Evolutionary conservation across 2,329 filamentous ascomycete genomes (phyloP), one percentile per base, ranked within the genome.

Genomic region (Aspergillus quadrilineatus): DNA sequence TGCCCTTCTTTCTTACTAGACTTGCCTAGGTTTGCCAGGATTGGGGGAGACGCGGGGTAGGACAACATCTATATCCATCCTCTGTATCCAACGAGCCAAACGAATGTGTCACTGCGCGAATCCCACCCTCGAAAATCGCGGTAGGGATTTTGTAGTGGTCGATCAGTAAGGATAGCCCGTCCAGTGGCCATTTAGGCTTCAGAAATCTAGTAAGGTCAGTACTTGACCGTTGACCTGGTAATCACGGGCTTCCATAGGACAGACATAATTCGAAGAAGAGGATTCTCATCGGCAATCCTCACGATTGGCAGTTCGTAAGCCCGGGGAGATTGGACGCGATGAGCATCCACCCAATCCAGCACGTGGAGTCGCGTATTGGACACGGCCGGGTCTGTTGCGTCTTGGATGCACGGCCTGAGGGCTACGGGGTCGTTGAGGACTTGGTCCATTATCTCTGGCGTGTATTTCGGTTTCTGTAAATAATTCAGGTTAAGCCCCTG

Each of bases 41-140:
- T 28, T 28, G 5, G 26, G 26, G 5, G 26, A 28, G 26, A 6
- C 26, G 26, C 26, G 26, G 7, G 22, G 9, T 12, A 7, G 29
- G 22, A 22, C 6, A 12, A 50, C 48, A 50, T 42, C 48, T 28
- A 43, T 50, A 43, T 43, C 48, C 48, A 26, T 50, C 48, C 14
- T 22, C 22, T 8, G 22, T 17, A 32, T 50, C 48, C 15, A 42
- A 14, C 2, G 48, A 30, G 4, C 48, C 48, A 50, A 50, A 50
- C 12, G 48, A 50, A 22, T 50, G 48, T 6, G 48, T 50, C 15
- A 43, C 48, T 2, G 36, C 36, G 17, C 48, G 34, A 14, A 22
- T 32, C 12, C 22, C 34, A 6, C 48, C 26, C 26, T 50, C 48
- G 4, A 50, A 26, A 22, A 50, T 43, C 6, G n/a, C 34, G 7